These are phyloP conservation scores for Daldinia bambusicola DNA, from an alignment of 495 filamentous ascomycete genomes.

Conservation along the genomic window DNA sequence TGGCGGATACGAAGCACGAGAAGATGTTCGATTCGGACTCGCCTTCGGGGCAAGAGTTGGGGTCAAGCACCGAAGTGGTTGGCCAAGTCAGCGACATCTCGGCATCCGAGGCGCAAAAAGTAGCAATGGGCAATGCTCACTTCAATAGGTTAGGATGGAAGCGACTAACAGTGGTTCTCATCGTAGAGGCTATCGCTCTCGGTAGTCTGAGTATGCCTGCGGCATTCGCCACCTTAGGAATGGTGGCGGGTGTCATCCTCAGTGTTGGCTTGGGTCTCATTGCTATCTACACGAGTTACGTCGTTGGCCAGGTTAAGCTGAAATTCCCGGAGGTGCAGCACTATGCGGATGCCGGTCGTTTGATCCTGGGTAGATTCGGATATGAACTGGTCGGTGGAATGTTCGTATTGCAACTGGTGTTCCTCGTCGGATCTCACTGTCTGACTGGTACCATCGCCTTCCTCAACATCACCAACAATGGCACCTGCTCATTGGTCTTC, in stretches of 20 bases:
- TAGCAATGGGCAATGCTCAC: slow-evolving; percentile 50
- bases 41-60: slow-evolving; percentile 16
- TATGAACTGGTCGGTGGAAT: slow-evolving; percentile 71
- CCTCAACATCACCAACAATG: slow-evolving; percentile 71
- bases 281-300: slow-evolving; percentile 79
- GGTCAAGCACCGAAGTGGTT: slow-evolving; percentile 43
- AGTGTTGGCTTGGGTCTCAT: slow-evolving; percentile 70
- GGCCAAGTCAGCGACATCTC: slow-evolving; percentile 46
- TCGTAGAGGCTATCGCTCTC: slow-evolving; percentile 79
- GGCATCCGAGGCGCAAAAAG: slow-evolving; percentile 54
- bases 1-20: slow-evolving; percentile 34
- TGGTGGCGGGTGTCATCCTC: slow-evolving; percentile 67
- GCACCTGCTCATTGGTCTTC: slow-evolving; percentile 74
- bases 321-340: slow-evolving; percentile 75
- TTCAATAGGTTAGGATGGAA: slow-evolving; percentile 62
- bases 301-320: slow-evolving; percentile 81
- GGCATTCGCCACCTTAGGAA: slow-evolving; percentile 71
- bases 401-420: slow-evolving; percentile 74
- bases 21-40: slow-evolving; percentile 30
- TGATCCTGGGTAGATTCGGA: slow-evolving; percentile 71
- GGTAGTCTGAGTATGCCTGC: slow-evolving; percentile 72
- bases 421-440: slow-evolving; percentile 81
- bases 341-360: slow-evolving; percentile 75
- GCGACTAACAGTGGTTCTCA: slow-evolving; percentile 67
- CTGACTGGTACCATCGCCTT: slow-evolving; percentile 78